These are phyloP conservation scores for Penicillium cataractarum DNA, from an alignment of 495 filamentous ascomycete species.

Conservation along the genomic window DNA sequence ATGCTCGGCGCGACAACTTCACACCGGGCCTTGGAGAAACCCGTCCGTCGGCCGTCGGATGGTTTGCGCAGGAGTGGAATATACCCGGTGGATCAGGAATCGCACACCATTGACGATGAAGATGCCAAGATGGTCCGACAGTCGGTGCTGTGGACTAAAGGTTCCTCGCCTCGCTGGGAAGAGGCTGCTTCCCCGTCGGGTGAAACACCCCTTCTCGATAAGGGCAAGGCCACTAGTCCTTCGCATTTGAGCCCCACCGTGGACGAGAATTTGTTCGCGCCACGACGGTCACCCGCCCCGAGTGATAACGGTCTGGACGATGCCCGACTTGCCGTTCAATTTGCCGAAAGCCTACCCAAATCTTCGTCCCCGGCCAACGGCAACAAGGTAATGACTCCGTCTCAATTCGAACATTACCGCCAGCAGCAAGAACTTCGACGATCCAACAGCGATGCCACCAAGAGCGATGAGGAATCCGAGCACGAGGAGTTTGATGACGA, in stretches of 20 bases:
- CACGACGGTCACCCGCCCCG: slow-evolving; percentile 30
- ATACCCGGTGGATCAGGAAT: slow-evolving; percentile 48
- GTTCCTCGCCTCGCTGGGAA: slow-evolving; percentile 35
- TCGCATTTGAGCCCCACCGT: slow-evolving; percentile 19
- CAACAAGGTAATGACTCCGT: slow-evolving; percentile 84
- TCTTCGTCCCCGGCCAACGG: slow-evolving; percentile 41
- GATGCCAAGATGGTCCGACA: slow-evolving; percentile 69
- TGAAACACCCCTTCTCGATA: slow-evolving; percentile 54
- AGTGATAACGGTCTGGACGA: slow-evolving; percentile 51
- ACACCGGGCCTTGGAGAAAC: slow-evolving; percentile 43
- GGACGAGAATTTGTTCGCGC: slow-evolving; percentile 24
- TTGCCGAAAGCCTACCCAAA: slow-evolving; percentile 46
- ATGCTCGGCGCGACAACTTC: slow-evolving; percentile 36
- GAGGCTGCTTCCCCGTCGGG: slow-evolving; percentile 36
- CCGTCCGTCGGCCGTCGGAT: slow-evolving; percentile 33
- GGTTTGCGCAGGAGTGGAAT: slow-evolving; percentile 53
- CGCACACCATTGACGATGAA: slow-evolving; percentile 61
- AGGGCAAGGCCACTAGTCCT: slow-evolving; percentile 23
- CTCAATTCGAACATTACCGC: slow-evolving; percentile 82
- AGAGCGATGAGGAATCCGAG: slow-evolving; percentile 50
- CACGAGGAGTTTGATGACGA: slow-evolving; percentile 76
- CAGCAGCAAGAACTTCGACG: slow-evolving; percentile 73
- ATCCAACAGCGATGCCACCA: slow-evolving; percentile 51
- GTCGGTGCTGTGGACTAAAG: slow-evolving; percentile 52
- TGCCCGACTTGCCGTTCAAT: slow-evolving; percentile 56